Percentiles rank a stretch among this genome's conserved stretches.
Evolutionary conservation across 129 eudicot genomes (phyloP).

Genomic region (Smallanthus sonchifolius): DNA sequence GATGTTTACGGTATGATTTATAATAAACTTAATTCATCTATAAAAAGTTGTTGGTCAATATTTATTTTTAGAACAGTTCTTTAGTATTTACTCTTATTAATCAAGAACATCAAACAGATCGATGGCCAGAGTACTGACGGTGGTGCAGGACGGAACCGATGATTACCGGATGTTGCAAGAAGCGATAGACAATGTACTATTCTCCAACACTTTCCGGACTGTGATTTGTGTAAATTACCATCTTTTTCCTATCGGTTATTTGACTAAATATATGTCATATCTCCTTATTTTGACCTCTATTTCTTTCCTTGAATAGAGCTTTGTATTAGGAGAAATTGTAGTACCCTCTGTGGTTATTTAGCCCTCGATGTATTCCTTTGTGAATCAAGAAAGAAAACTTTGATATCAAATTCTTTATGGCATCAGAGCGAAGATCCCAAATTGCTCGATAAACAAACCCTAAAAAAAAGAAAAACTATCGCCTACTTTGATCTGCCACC

Average conservation of each 20-base stretch:
- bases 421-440: too few relatives aligned
- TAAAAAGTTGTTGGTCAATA: too few relatives aligned
- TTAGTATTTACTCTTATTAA: not conserved
- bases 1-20: too few relatives aligned
- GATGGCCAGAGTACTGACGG: constrained; percentile 50
- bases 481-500: too few relatives aligned
- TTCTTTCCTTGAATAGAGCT: not conserved
- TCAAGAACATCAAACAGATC: not conserved
- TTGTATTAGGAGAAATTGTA: too few relatives aligned
- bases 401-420: not conserved
- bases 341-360: not conserved
- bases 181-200: constrained; percentile 73
- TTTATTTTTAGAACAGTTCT: too few relatives aligned
- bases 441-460: too few relatives aligned
- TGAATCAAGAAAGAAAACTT: not conserved
- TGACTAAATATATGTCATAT: not conserved
- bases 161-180: constrained; percentile 68
- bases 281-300: not conserved
- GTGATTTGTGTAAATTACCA: constrained; percentile 23
- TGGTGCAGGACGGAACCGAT: constrained; percentile 64
- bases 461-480: too few relatives aligned
- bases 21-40: too few relatives aligned
- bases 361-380: not conserved
- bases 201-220: constrained; percentile 61
- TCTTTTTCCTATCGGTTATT: not conserved